These are phyloP conservation scores for Diaporthe amygdali DNA, from an alignment of 2,329 filamentous ascomycete species.

Conservation along the genomic window DNA sequence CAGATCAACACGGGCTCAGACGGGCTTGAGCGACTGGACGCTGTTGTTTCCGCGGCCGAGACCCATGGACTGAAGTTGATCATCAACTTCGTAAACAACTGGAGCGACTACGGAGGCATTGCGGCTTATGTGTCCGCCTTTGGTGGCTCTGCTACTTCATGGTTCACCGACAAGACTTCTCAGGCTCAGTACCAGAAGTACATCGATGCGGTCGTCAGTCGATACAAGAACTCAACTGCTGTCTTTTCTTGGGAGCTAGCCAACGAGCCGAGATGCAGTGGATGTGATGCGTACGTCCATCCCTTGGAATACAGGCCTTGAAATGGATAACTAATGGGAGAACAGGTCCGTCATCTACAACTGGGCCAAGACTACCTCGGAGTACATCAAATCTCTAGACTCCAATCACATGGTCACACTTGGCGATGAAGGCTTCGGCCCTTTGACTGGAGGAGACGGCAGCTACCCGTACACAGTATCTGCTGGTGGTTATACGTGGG, in stretches of 20 bases:
- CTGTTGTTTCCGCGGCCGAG: slow-evolving; percentile 65
- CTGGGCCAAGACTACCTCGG: slow-evolving; percentile 63
- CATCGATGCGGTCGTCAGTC: slow-evolving; percentile 51
- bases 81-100: slow-evolving; percentile 71
- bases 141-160: slow-evolving; percentile 56
- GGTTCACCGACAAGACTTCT: slow-evolving; percentile 60
- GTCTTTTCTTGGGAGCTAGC: slow-evolving; percentile 61
- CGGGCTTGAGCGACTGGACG: slow-evolving; percentile 68
- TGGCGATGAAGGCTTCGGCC: slow-evolving; percentile 60
- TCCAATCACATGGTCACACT: slow-evolving; percentile 66
- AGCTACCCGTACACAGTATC: slow-evolving; percentile 56
- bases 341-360: slow-evolving; percentile 52
- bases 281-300: slow-evolving; percentile 49
- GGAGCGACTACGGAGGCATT: slow-evolving; percentile 71
- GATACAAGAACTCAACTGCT: slow-evolving; percentile 52
- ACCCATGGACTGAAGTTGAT: slow-evolving; percentile 66
- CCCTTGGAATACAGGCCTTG: too few species aligned
- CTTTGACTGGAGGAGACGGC: slow-evolving; percentile 48
- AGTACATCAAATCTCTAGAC: slow-evolving; percentile 70
- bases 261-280: slow-evolving; percentile 63
- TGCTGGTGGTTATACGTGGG: slow-evolving; percentile 57
- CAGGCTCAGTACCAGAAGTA: slow-evolving; percentile 62
- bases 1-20: slow-evolving; percentile 67
- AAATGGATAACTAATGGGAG: background rate
- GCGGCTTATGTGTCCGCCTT: slow-evolving; percentile 63